These are phyloP conservation scores for Pseudogymnoascus destructans DNA, from an alignment of 2,329 filamentous ascomycete species.

Conservation along the genomic window DNA sequence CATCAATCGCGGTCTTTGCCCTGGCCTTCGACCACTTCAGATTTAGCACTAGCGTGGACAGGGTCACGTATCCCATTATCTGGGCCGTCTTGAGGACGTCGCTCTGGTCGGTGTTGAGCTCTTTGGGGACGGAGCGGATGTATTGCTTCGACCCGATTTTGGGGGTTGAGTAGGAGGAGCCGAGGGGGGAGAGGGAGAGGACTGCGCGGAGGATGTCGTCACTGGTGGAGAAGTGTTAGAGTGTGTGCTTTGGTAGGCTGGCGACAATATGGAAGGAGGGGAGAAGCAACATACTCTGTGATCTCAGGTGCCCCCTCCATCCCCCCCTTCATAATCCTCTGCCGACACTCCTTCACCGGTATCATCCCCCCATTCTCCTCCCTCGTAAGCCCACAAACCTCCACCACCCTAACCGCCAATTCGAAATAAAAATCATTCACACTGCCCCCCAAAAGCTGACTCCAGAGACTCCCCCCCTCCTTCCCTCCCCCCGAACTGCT, in stretches of 20 bases:
- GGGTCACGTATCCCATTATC: conserved; percentile 76
- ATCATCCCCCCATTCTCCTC: conserved; percentile 89
- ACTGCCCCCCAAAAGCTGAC: conserved; percentile 76
- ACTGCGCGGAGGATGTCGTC: conserved; percentile 89
- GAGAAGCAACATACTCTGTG: conserved; percentile 45
- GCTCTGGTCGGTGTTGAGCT: conserved; percentile 88
- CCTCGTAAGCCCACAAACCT: conserved; percentile 76
- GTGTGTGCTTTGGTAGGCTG: background rate
- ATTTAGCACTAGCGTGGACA: conserved; percentile 80
- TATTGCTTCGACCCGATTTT: conserved; percentile 74
- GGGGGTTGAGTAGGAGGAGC: conserved; percentile 75
- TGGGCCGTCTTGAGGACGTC: conserved; percentile 85
- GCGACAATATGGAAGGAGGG: background rate
- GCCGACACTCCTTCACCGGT: conserved; percentile 65
- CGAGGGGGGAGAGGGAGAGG: conserved; percentile 72
- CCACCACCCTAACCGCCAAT: conserved; percentile 87
- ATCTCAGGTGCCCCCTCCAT: conserved; percentile 66
- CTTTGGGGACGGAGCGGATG: conserved; percentile 85
- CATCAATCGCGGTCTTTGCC: conserved; percentile 80
- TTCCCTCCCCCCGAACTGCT: conserved; percentile 42
- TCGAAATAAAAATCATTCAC: conserved; percentile 99
- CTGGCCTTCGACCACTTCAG: conserved; percentile 73
- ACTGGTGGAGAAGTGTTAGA: conserved; percentile 27
- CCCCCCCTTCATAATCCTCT: conserved; percentile 58
- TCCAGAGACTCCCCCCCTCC: conserved; percentile 62